These are phyloP conservation scores for Marsdenia floribunda DNA, from an alignment of 257 asterid species.

Conservation along the genomic window DNA sequence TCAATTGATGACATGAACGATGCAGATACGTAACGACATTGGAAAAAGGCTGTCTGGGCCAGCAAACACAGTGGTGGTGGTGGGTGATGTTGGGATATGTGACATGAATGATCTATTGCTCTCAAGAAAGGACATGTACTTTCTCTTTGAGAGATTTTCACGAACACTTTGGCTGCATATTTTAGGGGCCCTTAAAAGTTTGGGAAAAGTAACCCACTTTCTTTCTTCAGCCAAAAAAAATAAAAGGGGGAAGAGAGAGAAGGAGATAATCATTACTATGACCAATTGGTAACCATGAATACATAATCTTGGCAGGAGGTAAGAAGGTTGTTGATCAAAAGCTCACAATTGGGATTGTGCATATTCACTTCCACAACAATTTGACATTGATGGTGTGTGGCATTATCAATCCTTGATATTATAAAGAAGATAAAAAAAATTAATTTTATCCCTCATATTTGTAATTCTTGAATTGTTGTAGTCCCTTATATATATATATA, in stretches of 20 bases:
- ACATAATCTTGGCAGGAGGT: background rate
- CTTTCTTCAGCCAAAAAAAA: too few species aligned
- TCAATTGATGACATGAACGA: slow-evolving; percentile 2
- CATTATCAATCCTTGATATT: background rate
- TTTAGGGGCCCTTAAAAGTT: slow-evolving; percentile 13
- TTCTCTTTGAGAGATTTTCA: slow-evolving; percentile 11
- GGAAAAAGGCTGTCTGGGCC: slow-evolving; percentile 28
- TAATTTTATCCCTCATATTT: too few species aligned
- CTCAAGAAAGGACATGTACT: slow-evolving; percentile 26
- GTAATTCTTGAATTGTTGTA: too few species aligned
- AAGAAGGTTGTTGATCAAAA: background rate
- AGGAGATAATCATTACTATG: background rate
- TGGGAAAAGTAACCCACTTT: background rate
- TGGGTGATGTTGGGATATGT: slow-evolving; percentile 1
- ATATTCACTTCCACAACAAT: background rate
- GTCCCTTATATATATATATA: too few species aligned
- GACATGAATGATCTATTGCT: slow-evolving; percentile 21
- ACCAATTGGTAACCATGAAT: background rate
- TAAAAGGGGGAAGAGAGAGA: background rate
- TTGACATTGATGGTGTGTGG: background rate
- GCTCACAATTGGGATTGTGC: background rate
- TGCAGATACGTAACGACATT: slow-evolving; percentile 34
- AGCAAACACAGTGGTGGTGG: slow-evolving; percentile 5
- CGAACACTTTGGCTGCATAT: slow-evolving; percentile 7
- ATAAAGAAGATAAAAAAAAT: background rate